Evolutionary conservation across 2,329 filamentous ascomycete species (phyloP).

Genomic region (Alternaria sp.): DNA sequence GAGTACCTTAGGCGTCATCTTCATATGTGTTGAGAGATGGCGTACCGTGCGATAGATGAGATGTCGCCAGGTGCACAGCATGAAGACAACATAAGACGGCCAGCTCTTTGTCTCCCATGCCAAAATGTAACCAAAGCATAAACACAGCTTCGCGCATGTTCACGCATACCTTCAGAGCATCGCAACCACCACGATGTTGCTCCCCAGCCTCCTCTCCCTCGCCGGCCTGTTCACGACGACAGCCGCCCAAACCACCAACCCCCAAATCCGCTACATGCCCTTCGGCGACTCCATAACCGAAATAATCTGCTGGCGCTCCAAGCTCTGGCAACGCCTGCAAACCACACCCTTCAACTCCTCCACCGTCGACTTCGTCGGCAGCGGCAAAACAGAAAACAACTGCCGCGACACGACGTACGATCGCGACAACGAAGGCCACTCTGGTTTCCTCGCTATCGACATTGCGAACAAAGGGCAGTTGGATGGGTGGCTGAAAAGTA

Average conservation of each 20-base stretch:
- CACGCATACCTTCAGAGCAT: too few species aligned
- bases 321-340: constrained; percentile 53
- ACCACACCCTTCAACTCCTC: constrained; percentile 43
- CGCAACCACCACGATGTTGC: constrained; percentile 21
- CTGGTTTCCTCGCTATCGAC: constrained; percentile 53
- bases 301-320: constrained; percentile 53
- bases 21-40: background rate
- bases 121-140: background rate
- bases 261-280: constrained; percentile 48
- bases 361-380: constrained; percentile 50
- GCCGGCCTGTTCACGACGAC: constrained; percentile 8
- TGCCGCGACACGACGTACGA: constrained; percentile 51
- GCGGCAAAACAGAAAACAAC: constrained; percentile 36
- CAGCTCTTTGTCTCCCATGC: background rate
- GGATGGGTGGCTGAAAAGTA: constrained; percentile 52
- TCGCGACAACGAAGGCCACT: constrained; percentile 54
- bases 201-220: constrained; percentile 23
- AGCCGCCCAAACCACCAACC: constrained; percentile 21
- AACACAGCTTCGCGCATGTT: background rate
- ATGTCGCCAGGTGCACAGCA: background rate
- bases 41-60: background rate
- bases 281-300: constrained; percentile 56
- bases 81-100: background rate
- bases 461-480: constrained; percentile 54
- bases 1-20: background rate